These are phyloP conservation scores for Trichocladium uniseriatum DNA, from an alignment of 495 filamentous ascomycete species.

Conservation along the genomic window DNA sequence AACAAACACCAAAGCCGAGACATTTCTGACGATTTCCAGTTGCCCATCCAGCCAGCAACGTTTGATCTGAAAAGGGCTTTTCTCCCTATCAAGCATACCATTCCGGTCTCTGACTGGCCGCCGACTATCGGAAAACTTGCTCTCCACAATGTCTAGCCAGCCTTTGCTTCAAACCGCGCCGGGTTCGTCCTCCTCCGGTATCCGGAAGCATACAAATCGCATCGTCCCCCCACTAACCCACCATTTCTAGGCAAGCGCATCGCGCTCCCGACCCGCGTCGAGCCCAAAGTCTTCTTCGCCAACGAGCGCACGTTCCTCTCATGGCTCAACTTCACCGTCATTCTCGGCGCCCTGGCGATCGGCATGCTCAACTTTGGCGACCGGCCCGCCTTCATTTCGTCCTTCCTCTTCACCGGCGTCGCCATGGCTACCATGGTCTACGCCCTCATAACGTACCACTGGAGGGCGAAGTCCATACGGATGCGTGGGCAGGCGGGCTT, in stretches of 20 bases:
- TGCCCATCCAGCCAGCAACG: no score
- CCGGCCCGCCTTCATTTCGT: conserved; percentile 79
- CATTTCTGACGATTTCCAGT: no score
- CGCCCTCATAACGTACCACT: conserved; percentile 90
- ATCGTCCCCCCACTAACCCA: not conserved
- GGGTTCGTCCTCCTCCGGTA: conserved; percentile 38
- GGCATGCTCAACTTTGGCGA: conserved; percentile 98
- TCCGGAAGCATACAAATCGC: not conserved
- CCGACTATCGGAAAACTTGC: no score
- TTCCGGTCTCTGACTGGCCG: no score
- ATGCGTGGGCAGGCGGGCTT: conserved; percentile 88
- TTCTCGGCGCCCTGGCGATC: conserved; percentile 89
- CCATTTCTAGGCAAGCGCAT: conserved; percentile 76
- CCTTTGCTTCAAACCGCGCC: conserved; percentile 87
- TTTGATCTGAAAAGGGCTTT: no score
- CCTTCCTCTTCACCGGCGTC: conserved; percentile 86
- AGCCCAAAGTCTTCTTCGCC: conserved; percentile 99
- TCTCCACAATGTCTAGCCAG: conserved; percentile 73
- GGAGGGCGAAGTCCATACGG: conserved; percentile 88
- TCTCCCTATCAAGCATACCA: no score
- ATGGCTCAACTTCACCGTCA: conserved; percentile 99
- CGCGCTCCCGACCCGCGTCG: conserved; percentile 92
- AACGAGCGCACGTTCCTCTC: conserved; percentile 98
- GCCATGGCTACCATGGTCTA: conserved; percentile 96
- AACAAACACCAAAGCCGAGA: conserved; percentile 1